phyloP scores from a whole-genome alignment of 106 monocot species.

The Cymbidium sinense region DNA sequence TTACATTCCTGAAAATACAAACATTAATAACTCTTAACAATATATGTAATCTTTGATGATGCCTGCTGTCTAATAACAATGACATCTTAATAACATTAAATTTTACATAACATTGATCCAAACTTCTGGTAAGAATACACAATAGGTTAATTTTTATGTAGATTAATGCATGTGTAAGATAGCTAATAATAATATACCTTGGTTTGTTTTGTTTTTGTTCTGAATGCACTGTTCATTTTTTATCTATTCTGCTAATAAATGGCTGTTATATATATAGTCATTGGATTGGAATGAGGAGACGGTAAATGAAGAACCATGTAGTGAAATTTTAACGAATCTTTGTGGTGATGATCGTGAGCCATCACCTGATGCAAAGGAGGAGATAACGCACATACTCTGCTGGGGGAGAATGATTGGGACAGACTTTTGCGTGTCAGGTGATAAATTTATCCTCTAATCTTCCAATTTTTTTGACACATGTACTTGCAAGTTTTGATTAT shows the following conservation, averaged over 20 bases:
- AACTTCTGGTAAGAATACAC: neutral
- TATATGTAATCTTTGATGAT: no score
- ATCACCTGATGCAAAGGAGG: conserved; percentile 50
- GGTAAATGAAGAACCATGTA: conserved; percentile 47
- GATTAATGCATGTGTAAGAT: neutral
- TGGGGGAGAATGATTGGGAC: conserved; percentile 93
- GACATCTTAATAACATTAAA: neutral
- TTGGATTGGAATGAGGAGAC: conserved; percentile 88
- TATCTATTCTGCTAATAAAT: conserved; percentile 5
- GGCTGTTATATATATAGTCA: conserved; percentile 21
- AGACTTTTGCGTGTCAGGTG: conserved; percentile 86
- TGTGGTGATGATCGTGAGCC: conserved; percentile 38
- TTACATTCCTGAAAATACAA: neutral
- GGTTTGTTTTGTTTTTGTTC: neutral
- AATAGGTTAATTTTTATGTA: neutral
- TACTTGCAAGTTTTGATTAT: neutral
- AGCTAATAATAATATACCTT: neutral
- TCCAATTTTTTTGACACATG: neutral
- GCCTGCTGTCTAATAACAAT: neutral
- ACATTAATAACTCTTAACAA: neutral
- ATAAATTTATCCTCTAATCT: neutral
- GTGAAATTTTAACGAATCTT: conserved; percentile 14
- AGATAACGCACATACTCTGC: conserved; percentile 27
- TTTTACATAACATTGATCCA: neutral
- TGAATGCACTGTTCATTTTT: neutral